Conservation (phyloP, 306 rosid genomes). For the Luffa aegyptiaca region DNA sequence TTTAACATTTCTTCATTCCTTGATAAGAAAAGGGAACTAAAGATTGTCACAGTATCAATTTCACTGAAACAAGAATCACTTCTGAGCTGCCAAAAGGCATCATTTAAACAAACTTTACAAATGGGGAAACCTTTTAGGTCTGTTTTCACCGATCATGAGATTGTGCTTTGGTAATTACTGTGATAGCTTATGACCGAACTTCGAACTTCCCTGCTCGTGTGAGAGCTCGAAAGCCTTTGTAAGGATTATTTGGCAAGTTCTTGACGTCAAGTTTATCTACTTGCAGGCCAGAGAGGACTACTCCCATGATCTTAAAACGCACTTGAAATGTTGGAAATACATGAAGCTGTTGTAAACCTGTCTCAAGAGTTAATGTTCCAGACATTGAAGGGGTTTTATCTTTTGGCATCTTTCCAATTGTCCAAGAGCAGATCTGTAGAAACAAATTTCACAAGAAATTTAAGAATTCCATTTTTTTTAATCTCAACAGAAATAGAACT, state of each 20-base stretch:
- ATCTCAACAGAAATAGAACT: background rate
- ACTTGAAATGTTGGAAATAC: conserved; percentile 82
- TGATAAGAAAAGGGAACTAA: background rate
- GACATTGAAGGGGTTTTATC: conserved; percentile 64
- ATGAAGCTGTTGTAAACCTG: conserved; percentile 69
- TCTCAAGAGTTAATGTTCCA: conserved; percentile 70
- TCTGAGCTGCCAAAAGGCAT: background rate
- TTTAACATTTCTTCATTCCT: background rate
- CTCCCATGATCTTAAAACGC: conserved; percentile 72
- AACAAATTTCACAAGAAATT: background rate
- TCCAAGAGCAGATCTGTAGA: conserved; percentile 77
- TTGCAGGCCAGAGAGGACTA: conserved; percentile 70
- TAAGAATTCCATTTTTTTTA: background rate
- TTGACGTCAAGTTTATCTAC: background rate
- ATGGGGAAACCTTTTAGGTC: background rate
- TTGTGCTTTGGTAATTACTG: background rate
- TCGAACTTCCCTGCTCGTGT: conserved; percentile 81
- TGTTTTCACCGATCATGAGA: background rate
- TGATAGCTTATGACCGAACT: conserved; percentile 44
- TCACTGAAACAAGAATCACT: background rate
- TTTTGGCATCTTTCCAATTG: conserved; percentile 77
- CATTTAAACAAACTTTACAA: background rate
- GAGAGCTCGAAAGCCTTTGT: conserved; percentile 91
- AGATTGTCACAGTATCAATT: background rate
- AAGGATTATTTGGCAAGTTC: conserved; percentile 50